Base-by-base conservation (phyloP, 2,329 filamentous ascomycete genomes). In the Aspergillus nomiae region DNA sequence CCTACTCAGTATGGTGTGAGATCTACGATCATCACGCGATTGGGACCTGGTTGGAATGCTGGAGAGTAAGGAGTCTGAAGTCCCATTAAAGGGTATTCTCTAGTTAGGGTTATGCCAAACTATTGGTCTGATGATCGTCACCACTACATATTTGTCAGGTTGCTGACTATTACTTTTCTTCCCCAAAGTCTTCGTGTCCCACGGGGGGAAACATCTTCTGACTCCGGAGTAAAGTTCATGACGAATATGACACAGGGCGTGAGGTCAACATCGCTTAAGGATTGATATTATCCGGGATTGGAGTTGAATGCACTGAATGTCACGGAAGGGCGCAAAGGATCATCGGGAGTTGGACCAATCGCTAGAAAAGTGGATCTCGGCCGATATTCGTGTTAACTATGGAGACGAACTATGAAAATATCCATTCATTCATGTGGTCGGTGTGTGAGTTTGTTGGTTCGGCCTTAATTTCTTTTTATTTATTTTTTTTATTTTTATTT, bases 391-490 rank as follows among this genome's bases (percentile, higher is more conserved):
- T 54, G 12, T 38, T 54, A 24, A 24, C 21, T 24, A 36, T 54
- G 48, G 48, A 30, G 26, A 16, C 26, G 28, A 51, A 32, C 48
- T 51, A 51, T 51, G 48, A 24, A 28, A 30, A 30, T 10, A 28
- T 54, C 24, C 30, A 54, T 54, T 54, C 30, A 54, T 54, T 54
- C 51, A 54, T 54, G 51, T 54, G 51, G 51, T 54, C 51, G 30
- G 50, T 53, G 30, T 30, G 26, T 34, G 19, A n/a, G 38, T 19
- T 19, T 53, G 16, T 53, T 21, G 16, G 26, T 34, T 28, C 48
- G 19, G 7, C 10, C 28, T 34, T 19, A 32, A n/a, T 53, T 12
- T 30, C 4, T 24, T 24, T 4, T 14, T 6, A 24, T 11, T 34
- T 34, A n/a, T 21, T 21, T 7, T 51, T 36, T 54, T 14, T 34